A percentile compares a stretch with the other conserved stretches of the same genome.
These are phyloP conservation scores for Kurtzmaniella quercitrusa DNA, from an alignment of 1,139 yeast genomes.

Conservation along the genomic window DNA sequence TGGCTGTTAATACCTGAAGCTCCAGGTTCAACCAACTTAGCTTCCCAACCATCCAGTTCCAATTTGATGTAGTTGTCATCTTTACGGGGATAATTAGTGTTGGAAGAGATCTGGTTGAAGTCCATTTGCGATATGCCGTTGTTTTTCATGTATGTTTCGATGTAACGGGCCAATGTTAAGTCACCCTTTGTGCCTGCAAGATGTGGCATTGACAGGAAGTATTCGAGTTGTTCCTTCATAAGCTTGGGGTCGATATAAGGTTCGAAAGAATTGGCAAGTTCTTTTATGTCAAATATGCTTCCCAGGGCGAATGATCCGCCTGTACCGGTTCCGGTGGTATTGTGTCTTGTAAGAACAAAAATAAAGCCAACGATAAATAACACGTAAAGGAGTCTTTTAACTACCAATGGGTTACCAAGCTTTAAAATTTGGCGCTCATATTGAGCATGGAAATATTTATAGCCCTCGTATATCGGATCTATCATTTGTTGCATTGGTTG, in stretches of 20 bases:
- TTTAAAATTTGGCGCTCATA: conserved; percentile 58
- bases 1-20: conserved; percentile 27
- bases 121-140: conserved; percentile 54
- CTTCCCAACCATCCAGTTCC: conserved; percentile 28
- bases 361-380: conserved; percentile 55
- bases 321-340: conserved; percentile 39
- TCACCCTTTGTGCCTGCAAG: conserved; percentile 88
- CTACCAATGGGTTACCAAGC: conserved; percentile 81
- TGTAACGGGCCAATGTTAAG: conserved; percentile 60
- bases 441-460: conserved; percentile 37
- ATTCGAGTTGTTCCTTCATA: conserved; percentile 69
- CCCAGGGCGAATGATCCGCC: conserved; percentile 51
- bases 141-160: conserved; percentile 53
- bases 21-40: conserved; percentile 34
- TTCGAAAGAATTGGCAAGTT: conserved; percentile 45
- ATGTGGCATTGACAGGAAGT: conserved; percentile 81
- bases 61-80: conserved; percentile 23
- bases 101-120: conserved; percentile 48
- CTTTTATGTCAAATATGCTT: conserved; percentile 57
- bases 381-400: conserved; percentile 72
- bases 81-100: conserved; percentile 50
- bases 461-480: conserved; percentile 68
- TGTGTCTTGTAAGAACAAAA: conserved; percentile 55
- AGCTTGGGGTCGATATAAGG: conserved; percentile 51
- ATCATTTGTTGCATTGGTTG: conserved; percentile 53